These are phyloP conservation scores for Kluyveromyces sp. DNA, from an alignment of 1,139 yeast genomes.

Conservation along the genomic window DNA sequence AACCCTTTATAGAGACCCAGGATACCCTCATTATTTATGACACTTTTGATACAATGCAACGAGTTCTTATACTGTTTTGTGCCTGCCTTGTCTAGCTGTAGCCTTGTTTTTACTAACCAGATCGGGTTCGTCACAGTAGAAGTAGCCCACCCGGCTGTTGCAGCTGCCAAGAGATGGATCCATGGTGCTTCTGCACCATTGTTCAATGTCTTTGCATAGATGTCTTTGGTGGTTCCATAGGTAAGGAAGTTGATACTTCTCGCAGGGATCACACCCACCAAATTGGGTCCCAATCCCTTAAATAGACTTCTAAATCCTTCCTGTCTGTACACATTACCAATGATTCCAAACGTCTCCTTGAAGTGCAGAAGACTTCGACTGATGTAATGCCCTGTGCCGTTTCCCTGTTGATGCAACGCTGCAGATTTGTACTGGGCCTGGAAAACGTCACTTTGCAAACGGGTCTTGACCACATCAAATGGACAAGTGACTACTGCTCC, in stretches of 20 bases:
- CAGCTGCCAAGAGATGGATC: slow-evolving; percentile 85
- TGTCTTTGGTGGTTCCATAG: slow-evolving; percentile 82
- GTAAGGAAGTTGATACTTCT: slow-evolving; percentile 94
- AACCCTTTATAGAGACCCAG: slow-evolving; percentile 78
- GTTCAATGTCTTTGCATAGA: slow-evolving; percentile 57
- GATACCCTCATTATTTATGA: slow-evolving; percentile 71
- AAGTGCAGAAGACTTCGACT: slow-evolving; percentile 59
- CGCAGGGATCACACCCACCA: slow-evolving; percentile 98
- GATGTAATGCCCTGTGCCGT: slow-evolving; percentile 26
- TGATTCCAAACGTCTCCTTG: slow-evolving; percentile 70
- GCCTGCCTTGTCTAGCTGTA: slow-evolving; percentile 71
- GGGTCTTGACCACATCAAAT: slow-evolving; percentile 90
- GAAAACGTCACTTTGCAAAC: slow-evolving; percentile 80
- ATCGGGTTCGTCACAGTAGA: slow-evolving; percentile 99
- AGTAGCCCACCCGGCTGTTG: slow-evolving; percentile 88
- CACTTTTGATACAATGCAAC: slow-evolving; percentile 72
- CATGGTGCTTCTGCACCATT: slow-evolving; percentile 73
- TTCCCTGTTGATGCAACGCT: slow-evolving; percentile 10
- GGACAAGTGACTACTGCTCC: slow-evolving; percentile 95
- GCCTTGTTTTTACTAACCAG: slow-evolving; percentile 92
- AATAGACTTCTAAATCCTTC: slow-evolving; percentile 87
- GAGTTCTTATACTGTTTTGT: slow-evolving; percentile 68
- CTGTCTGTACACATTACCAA: slow-evolving; percentile 55
- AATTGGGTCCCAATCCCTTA: slow-evolving; percentile 91
- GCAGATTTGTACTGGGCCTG: slow-evolving; percentile 26